These are phyloP conservation scores for Colletotrichum coccodes DNA, from an alignment of 2,329 filamentous ascomycete species.

Conservation along the genomic window DNA sequence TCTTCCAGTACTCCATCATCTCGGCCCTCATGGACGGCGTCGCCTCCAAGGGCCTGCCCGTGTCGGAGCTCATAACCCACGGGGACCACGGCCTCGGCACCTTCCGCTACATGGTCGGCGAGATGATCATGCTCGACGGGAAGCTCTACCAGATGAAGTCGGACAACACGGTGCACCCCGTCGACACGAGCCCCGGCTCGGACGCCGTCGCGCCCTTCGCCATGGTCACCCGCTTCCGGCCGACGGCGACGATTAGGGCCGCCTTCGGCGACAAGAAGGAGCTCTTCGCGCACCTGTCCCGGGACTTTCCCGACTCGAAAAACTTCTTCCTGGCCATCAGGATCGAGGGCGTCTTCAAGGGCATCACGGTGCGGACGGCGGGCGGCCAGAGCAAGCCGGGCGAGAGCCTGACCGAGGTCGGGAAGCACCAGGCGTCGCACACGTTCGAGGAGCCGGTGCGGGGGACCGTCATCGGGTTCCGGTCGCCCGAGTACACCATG, in stretches of 20 bases:
- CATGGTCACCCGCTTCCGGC: constrained; percentile 43
- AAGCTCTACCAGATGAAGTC: constrained; percentile 46
- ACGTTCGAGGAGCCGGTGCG: constrained; percentile 37
- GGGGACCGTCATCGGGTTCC: constrained; percentile 45
- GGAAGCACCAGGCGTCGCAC: constrained; percentile 40
- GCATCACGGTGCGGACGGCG: constrained; percentile 43
- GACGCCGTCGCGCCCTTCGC: constrained; percentile 45
- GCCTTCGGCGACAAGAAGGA: constrained; percentile 40
- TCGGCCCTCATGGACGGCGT: constrained; percentile 48
- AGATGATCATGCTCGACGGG: constrained; percentile 47
- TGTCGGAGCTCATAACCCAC: constrained; percentile 41
- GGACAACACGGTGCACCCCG: constrained; percentile 41
- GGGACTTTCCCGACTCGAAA: constrained; percentile 36
- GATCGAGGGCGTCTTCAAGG: constrained; percentile 41
- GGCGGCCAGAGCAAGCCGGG: constrained; percentile 41
- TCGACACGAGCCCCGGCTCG: constrained; percentile 34
- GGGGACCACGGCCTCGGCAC: constrained; percentile 48
- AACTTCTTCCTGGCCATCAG: constrained; percentile 45
- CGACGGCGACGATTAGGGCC: constrained; percentile 34
- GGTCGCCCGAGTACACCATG: constrained; percentile 43
- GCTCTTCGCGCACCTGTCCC: constrained; percentile 36
- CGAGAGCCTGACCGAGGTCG: constrained; percentile 42
- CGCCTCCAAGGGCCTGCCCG: constrained; percentile 42
- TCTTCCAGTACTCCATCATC: constrained; percentile 48
- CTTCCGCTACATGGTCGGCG: constrained; percentile 45